Evolutionary conservation across 2,329 filamentous ascomycete genomes (phyloP).

Genomic region (Sclerotinia spermophila): DNA sequence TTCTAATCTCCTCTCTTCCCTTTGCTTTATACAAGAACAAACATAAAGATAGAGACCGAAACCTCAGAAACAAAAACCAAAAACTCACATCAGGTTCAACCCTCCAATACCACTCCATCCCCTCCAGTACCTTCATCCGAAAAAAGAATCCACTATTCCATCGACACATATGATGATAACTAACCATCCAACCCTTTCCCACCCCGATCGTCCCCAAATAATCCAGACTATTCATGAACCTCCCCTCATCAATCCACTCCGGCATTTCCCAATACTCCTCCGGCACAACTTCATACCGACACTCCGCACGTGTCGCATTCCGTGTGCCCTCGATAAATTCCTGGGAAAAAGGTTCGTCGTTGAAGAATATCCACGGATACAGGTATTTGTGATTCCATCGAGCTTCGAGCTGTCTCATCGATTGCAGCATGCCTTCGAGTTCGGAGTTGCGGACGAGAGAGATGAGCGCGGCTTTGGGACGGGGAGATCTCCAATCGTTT

Average conservation of each 20-base stretch:
- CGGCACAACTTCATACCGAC: slow-evolving; percentile 70
- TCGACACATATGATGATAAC: slow-evolving; percentile 98
- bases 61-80: no score
- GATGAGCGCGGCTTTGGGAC: slow-evolving; percentile 49
- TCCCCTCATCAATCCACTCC: slow-evolving; percentile 88
- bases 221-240: slow-evolving; percentile 81
- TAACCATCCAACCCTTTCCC: slow-evolving; percentile 93
- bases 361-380: slow-evolving; percentile 89
- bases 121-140: slow-evolving; percentile 65
- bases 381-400: slow-evolving; percentile 69
- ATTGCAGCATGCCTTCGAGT: slow-evolving; percentile 61
- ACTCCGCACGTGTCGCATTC: slow-evolving; percentile 66
- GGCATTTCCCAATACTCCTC: slow-evolving; percentile 95
- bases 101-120: slow-evolving; percentile 59
- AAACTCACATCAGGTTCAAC: slow-evolving; percentile 55
- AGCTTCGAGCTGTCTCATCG: slow-evolving; percentile 68
- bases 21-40: not conserved
- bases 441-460: slow-evolving; percentile 71
- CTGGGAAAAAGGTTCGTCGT: slow-evolving; percentile 71
- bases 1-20: not conserved
- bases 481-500: not conserved
- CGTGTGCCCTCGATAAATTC: slow-evolving; percentile 69
- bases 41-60: not conserved
- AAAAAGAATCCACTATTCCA: slow-evolving; percentile 86
- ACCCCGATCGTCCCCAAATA: slow-evolving; percentile 91